Evolutionary conservation across 202 grass and related monocot genomes (phyloP), one percentile per base, ranked within the genome.

Genomic region (Schoenoplectus triqueter): DNA sequence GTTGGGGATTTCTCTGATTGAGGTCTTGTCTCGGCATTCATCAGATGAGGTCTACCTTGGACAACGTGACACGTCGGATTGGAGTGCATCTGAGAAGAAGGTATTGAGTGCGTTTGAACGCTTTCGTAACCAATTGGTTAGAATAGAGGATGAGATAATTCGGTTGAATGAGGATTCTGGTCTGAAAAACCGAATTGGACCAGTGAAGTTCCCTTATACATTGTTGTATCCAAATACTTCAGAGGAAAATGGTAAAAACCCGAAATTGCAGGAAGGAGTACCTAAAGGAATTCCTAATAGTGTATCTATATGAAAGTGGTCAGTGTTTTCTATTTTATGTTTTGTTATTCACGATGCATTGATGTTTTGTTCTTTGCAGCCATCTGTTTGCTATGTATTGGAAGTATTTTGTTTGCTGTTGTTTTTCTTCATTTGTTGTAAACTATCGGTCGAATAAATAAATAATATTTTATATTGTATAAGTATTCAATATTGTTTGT

Each of bases 281-380:
- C 89, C 86, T 44, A 92, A 91, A 72, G 95, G 95, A 46, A 93
- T 94, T 44, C 95, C 95, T 9, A 97, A 97, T 80, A 97, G 95
- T 84, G 83, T 94, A 63, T 97, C 95, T 59, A 97, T 97, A 66
- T 97, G 80, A 94, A 10, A 3, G 19, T 52, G 8, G n/a, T 50
- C 17, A 4, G 19, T 54, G 48, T 52, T 52, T 52, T 21, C 18
- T 54, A 5, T 11, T 13, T 50, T 10, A 0, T 18, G 1, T 40
- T 13, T 19, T 14, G 0, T 20, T 40, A 40, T 66, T 3, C 20
- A 66, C 31, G 20, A 10, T 2, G 19, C 63, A 66, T 13, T 60
- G 56, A 31, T 66, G 63, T 66, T 66, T 0, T 11, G 21, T 0
- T 66, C 5, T 66, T 66, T 66, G 20, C 5, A 19, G 5, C 1